phyloP scores from a whole-genome alignment of 1,139 yeast genomes.

The Taiozyma sp. region DNA sequence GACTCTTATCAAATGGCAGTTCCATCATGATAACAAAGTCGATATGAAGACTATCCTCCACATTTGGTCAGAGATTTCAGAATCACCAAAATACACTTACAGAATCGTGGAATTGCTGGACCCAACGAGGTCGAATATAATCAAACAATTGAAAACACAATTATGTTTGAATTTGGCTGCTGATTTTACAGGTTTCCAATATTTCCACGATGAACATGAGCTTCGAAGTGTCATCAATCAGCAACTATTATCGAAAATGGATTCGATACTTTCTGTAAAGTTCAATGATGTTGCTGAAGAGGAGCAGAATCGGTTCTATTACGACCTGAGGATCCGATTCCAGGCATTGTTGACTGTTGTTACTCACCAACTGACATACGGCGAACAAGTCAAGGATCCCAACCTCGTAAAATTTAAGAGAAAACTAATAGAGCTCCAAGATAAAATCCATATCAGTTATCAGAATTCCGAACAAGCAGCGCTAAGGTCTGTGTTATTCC shows the following conservation, averaged over 20 bases:
- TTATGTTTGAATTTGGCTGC: neutral
- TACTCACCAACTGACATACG: neutral
- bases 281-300: neutral
- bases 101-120: slow-evolving; percentile 9
- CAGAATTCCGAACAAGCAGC: slow-evolving; percentile 4
- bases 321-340: slow-evolving; percentile 2
- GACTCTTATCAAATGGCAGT: neutral
- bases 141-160: slow-evolving; percentile 3
- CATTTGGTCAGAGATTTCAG: slow-evolving; percentile 4
- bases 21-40: neutral
- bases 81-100: neutral
- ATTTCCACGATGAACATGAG: neutral
- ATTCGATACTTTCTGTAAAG: neutral
- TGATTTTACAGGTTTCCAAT: neutral
- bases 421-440: slow-evolving; percentile 3
- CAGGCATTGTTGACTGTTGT: neutral
- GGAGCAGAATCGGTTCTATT: neutral
- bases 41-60: neutral
- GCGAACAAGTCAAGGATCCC: neutral
- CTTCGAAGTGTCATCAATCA: slow-evolving; percentile 1
- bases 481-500: slow-evolving; percentile 4
- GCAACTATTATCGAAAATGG: neutral
- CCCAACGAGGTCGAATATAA: neutral
- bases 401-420: neutral
- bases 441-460: slow-evolving; percentile 2